Percentiles rank a stretch among this genome's conserved stretches.
phyloP scores from a whole-genome alignment of 2,329 filamentous ascomycete genomes.

The Fusarium miscanthi region DNA sequence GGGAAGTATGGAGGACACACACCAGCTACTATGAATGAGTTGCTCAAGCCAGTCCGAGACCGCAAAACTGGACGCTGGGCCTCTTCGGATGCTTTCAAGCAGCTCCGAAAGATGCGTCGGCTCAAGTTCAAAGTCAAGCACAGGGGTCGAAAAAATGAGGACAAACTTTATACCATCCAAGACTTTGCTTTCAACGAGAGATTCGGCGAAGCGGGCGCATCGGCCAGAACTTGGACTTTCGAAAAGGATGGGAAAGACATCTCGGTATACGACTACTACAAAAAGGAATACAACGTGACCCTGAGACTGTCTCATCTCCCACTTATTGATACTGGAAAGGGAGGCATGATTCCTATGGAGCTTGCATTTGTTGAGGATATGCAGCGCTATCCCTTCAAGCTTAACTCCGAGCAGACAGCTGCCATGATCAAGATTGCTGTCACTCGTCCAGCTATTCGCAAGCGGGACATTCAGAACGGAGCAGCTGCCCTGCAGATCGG shows the following conservation, averaged over 20 bases:
- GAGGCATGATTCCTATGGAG: slow-evolving; percentile 71
- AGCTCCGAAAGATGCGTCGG: slow-evolving; percentile 64
- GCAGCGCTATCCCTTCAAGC: slow-evolving; percentile 72
- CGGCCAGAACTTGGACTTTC: slow-evolving; percentile 67
- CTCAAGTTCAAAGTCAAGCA: slow-evolving; percentile 68
- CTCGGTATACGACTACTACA: slow-evolving; percentile 66
- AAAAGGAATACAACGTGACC: slow-evolving; percentile 62
- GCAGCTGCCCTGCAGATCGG: slow-evolving; percentile 73
- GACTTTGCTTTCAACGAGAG: slow-evolving; percentile 60
- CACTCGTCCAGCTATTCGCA: slow-evolving; percentile 76
- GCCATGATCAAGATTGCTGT: slow-evolving; percentile 96
- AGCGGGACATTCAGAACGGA: slow-evolving; percentile 66
- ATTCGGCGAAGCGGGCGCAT: slow-evolving; percentile 59
- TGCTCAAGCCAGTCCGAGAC: slow-evolving; percentile 51
- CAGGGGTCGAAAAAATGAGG: slow-evolving; percentile 55
- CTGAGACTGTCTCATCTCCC: slow-evolving; percentile 63
- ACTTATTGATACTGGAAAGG: slow-evolving; percentile 66
- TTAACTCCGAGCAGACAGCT: slow-evolving; percentile 73
- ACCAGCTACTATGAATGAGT: slow-evolving; percentile 42
- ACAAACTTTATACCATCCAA: slow-evolving; percentile 64
- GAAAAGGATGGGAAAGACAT: slow-evolving; percentile 58
- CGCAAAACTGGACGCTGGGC: slow-evolving; percentile 39
- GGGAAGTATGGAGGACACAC: slow-evolving; percentile 43
- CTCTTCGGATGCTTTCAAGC: slow-evolving; percentile 64
- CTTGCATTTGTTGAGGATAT: slow-evolving; percentile 63